Base-by-base conservation (phyloP, 495 filamentous ascomycete species). In the Saxophila tyrrhenica region DNA sequence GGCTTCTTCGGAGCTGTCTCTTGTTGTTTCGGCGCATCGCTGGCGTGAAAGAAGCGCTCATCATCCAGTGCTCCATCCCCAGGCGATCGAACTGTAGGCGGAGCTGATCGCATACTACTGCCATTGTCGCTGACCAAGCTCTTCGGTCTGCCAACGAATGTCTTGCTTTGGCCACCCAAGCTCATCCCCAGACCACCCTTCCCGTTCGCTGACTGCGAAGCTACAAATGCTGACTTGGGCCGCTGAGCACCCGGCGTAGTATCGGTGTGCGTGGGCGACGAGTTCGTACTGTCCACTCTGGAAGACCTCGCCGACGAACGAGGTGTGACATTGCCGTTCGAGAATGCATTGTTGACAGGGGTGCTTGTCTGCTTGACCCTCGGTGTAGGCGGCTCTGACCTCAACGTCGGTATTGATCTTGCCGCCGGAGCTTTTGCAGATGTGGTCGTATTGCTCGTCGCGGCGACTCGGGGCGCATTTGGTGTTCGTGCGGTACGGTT, bases 41-140 rank as follows among this genome's bases (percentile, higher is more conserved):
- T 65, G 10, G 69, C 68, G 35, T 68, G 69, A 54, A 72, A 70
- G 63, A 72, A 72, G 56, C 60, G 62, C 29, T 57, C 57, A 48
- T 62, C 55, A 20, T 54, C 50, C 20, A 50, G 35, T 5, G 42
- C 29, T 39, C 60, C 43, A 2, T 35, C 16, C 23, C 48, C 50
- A 9, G 57, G 56, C 38, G 61, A 60, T 23, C 51, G 56, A 17
- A 57, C 51, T 24, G 54, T 39, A 15, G 58, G 53, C 2, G 58
- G 21, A 16, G 52, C 46, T 23, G 39, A 16, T n/a, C 39, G 55
- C 48, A 58, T 56, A 24, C 45, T 51, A 23, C 24, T 23, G 1
- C 48, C 44, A 29, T 42, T 56, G 17, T 51, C 62, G 46, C 57
- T 64, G 2, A 62, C 56, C 16, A 63, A 20, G 45, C 57, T 65